Conservation (phyloP, 2,329 filamentous ascomycete species). For the Microsporum audouinii region DNA sequence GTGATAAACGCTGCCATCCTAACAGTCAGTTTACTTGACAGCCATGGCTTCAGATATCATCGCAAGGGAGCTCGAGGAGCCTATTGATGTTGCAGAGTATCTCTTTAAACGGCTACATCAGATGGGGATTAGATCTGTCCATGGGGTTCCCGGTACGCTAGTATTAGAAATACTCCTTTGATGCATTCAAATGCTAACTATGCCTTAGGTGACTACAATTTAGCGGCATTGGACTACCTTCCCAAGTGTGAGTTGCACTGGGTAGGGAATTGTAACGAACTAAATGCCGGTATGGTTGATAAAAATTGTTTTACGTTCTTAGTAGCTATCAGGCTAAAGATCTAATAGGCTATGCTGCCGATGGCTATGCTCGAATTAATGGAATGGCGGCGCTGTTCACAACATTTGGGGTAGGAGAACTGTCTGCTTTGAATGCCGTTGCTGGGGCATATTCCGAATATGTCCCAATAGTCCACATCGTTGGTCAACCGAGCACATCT, state of each 20-base stretch:
- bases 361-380: slow-evolving; percentile 62
- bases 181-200: neutral
- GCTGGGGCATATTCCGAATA: slow-evolving; percentile 64
- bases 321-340: slow-evolving; percentile 9
- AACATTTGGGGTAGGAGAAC: slow-evolving; percentile 58
- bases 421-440: slow-evolving; percentile 61
- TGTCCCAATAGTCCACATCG: slow-evolving; percentile 54
- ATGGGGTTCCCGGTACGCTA: slow-evolving; percentile 43
- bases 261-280: slow-evolving; percentile 58
- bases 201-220: slow-evolving; percentile 51
- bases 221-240: slow-evolving; percentile 57
- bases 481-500: slow-evolving; percentile 40
- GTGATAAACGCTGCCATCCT: neutral
- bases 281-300: slow-evolving; percentile 52
- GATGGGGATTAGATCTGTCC: slow-evolving; percentile 39
- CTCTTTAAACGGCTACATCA: slow-evolving; percentile 40
- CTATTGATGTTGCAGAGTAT: slow-evolving; percentile 39
- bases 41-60: slow-evolving; percentile 33
- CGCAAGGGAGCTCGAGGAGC: slow-evolving; percentile 33
- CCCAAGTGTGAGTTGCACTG: slow-evolving; percentile 48
- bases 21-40: neutral
- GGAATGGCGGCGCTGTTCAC: slow-evolving; percentile 58
- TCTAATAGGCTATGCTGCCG: slow-evolving; percentile 55
- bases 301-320: neutral
- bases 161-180: neutral